A percentile compares a stretch with the other conserved stretches of the same genome.
Evolutionary conservation across 108 stramenopile species (phyloP).

Genomic region (Conticribra guillardii): DNA sequence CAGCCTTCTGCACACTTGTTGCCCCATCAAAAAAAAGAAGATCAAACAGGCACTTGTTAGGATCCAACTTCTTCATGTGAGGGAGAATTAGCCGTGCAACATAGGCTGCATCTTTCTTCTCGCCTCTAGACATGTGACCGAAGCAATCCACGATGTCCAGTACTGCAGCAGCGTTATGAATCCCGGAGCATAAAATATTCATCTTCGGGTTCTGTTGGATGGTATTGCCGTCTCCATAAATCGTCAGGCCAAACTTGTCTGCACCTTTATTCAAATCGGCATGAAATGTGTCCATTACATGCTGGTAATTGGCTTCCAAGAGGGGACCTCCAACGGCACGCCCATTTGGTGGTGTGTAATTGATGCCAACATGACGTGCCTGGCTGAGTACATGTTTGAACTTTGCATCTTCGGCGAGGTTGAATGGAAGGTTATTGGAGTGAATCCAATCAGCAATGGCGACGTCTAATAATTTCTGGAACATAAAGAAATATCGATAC

Average conservation of each 20-base stretch:
- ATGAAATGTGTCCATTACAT: background rate
- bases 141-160: slow-evolving; percentile 1
- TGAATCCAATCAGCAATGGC: background rate
- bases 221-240: slow-evolving; percentile 1
- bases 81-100: slow-evolving; percentile 3
- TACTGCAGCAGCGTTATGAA: slow-evolving; percentile 1
- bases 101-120: slow-evolving; percentile 14
- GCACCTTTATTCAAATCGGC: background rate
- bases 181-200: background rate
- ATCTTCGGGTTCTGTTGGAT: background rate
- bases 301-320: background rate
- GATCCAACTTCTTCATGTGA: background rate
- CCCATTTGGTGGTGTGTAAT: background rate
- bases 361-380: background rate
- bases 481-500: too few species aligned
- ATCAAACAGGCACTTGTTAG: slow-evolving; percentile 1
- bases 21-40: slow-evolving; percentile 30
- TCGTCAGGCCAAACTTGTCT: slow-evolving; percentile 2
- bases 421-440: background rate
- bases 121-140: background rate
- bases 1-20: slow-evolving; percentile 18
- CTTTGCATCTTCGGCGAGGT: background rate
- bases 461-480: too few species aligned
- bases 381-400: background rate
- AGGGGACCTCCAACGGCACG: background rate